Base-by-base conservation (phyloP, 495 filamentous ascomycete genomes). In the Aspergillus nanangensis region DNA sequence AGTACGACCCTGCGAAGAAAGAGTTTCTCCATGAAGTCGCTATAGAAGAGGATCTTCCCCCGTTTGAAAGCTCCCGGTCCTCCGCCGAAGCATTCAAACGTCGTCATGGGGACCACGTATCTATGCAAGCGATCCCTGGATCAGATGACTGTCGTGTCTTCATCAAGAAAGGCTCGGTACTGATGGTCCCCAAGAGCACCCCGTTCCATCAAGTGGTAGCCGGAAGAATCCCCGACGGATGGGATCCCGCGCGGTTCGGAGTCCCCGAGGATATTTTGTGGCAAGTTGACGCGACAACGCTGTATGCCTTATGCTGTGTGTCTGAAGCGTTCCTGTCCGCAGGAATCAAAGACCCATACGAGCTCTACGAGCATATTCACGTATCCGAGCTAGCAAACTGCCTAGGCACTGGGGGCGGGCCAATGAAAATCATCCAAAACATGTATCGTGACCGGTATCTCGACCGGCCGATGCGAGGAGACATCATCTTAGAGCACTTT, bases 341-440 rank as follows among this genome's bases (percentile, higher is more conserved):
- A 34, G 93, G 93, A 81, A 92, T 99, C 63, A 95, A 90, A 15
- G 94, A 99, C 62, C 93, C 93, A 11, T 99, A 97, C 59, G 93
- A 99, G 67, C 94, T 99, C 67, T 99, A 99, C 78, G 88, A 96
- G 71, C 95, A 99, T 57, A 93, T 99, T 43, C 93, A 99, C 62
- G 82, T 96, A 37, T 96, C 94, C 0, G 87, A 99, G 61, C 83
- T 99, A 37, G 92, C 93, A 59, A 99, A 99, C 74, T 97, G 94
- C 65, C 77, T 97, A 41, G 93, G 93, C 61, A 96, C 93, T 3
- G 93, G 93, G 67, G 90, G 96, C 66, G 93, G 94, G 75, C 88
- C 49, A 75, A 78, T 56, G 91, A 55, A 55, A 24, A 39, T 91
- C 45, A 80, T 99, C 44, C 81, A 90, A 47, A 90, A 88, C 41